phyloP scores from a whole-genome alignment of 2,329 filamentous ascomycete species.

The Penicillium paneum region DNA sequence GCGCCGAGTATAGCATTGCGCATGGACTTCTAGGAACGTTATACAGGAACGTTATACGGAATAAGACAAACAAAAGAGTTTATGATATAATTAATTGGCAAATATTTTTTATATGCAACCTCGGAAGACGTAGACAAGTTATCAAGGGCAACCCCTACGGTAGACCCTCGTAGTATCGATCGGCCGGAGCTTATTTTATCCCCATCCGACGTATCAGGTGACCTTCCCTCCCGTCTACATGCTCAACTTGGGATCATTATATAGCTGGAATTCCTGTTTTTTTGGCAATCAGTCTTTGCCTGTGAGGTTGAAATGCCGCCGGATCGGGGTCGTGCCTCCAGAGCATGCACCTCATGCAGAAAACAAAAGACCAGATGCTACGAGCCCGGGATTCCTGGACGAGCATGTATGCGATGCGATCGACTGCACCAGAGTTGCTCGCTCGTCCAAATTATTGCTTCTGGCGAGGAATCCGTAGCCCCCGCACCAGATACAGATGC shows the following conservation, averaged over 20 bases:
- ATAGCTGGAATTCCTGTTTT: neutral
- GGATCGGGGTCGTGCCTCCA: conserved; percentile 26
- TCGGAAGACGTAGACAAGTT: too few relatives aligned
- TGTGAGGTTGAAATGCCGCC: conserved; percentile 13
- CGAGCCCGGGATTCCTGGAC: conserved; percentile 28
- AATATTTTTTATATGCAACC: neutral
- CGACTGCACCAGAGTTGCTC: conserved; percentile 38
- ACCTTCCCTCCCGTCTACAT: neutral
- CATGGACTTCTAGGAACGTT: conserved; percentile 71
- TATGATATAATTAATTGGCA: conserved; percentile 3
- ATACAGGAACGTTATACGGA: conserved; percentile 8
- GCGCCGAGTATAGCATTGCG: conserved; percentile 85
- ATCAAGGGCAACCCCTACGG: neutral
- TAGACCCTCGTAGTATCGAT: neutral
- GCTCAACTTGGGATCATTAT: neutral
- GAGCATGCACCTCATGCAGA: conserved; percentile 39
- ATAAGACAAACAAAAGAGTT: neutral
- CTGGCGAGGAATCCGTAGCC: conserved; percentile 1
- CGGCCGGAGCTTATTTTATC: conserved; percentile 15
- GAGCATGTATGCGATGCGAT: conserved; percentile 40
- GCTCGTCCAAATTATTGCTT: conserved; percentile 13
- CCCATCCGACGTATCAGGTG: conserved; percentile 14
- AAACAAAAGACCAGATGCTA: conserved; percentile 46
- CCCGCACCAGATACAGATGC: conserved; percentile 12
- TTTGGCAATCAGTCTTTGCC: neutral